Base-by-base conservation (phyloP, 2,329 filamentous ascomycete genomes). In the Talaromyces sp. region DNA sequence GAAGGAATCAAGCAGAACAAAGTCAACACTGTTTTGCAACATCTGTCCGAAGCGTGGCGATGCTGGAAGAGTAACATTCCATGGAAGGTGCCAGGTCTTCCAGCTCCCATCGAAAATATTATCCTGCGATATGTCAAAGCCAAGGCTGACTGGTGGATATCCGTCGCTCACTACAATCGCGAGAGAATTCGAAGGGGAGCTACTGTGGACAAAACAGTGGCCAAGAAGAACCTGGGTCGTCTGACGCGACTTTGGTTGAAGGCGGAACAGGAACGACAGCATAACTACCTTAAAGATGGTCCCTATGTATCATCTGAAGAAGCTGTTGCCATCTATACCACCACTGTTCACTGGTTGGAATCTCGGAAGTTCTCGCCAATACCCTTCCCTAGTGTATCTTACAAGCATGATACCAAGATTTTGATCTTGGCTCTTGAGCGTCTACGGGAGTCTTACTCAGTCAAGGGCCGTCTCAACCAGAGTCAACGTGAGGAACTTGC, bases 61-160 rank as follows among this genome's bases (percentile, higher is more conserved):
- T 99, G 94, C 78, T 99, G 94, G 94, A 99, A 99, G 86, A 97
- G 92, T 77, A 99, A 99, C 70, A 99, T 99, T 65, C 94, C 94
- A 0, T 99, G 94, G 94, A 99, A 99, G 78, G 94, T 99, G 2
- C 94, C 94, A 53, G 95, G 94, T 37, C 77, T 99, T 61, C 94
- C 94, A 40, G 95, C 95, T 13, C 93, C 94, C 0, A 97, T 99
- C 63, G 94, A 99, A 76, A 99, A 97, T 70, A 96, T 99, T 66
- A 99, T 99, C 68, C 81, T 99, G 62, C 89, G 94, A 68, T 99
- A 99, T 67, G 95, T 99, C 67, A 99, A 99, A 80, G 93, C 91
- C 65, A 99, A 99, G 80, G 94, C 94, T 17, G 94, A 99, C 73
- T 99, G 94, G 95, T 99, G 94, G 94, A 93, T 99, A 61, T 97